These are phyloP conservation scores for Penicillium brasilianum DNA, from an alignment of 2,329 filamentous ascomycete species.

Conservation along the genomic window DNA sequence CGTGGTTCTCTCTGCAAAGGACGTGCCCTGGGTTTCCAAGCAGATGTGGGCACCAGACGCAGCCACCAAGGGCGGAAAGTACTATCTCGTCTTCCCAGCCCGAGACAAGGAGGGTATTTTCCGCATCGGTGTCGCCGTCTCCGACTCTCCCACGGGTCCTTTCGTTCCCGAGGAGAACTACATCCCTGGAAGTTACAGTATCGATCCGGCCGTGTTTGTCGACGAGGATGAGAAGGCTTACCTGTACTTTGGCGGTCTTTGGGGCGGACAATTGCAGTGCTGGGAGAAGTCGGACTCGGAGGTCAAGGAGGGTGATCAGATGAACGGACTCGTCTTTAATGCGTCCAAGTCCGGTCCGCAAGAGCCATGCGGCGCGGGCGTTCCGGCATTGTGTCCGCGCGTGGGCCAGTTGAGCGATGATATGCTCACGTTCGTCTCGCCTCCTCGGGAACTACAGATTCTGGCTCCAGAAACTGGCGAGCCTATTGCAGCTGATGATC, in stretches of 20 bases:
- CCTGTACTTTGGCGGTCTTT: slow-evolving; percentile 78
- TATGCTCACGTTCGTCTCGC: slow-evolving; percentile 66
- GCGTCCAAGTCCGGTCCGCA: slow-evolving; percentile 59
- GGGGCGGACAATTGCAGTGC: slow-evolving; percentile 81
- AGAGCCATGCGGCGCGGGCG: slow-evolving; percentile 64
- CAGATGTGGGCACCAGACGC: slow-evolving; percentile 84
- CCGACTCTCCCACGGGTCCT: slow-evolving; percentile 69
- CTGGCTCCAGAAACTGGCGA: slow-evolving; percentile 64
- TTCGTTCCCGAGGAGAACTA: slow-evolving; percentile 68
- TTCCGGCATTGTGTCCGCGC: slow-evolving; percentile 66
- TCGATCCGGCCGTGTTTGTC: slow-evolving; percentile 77
- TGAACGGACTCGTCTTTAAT: slow-evolving; percentile 58
- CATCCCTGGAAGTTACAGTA: slow-evolving; percentile 73
- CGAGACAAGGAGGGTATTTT: slow-evolving; percentile 72
- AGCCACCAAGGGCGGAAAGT: slow-evolving; percentile 69
- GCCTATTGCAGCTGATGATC: slow-evolving; percentile 68
- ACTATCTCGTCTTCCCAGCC: slow-evolving; percentile 79
- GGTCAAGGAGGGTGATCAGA: slow-evolving; percentile 50
- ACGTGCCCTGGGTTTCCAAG: slow-evolving; percentile 77
- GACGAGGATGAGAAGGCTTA: slow-evolving; percentile 70
- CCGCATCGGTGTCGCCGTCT: slow-evolving; percentile 73
- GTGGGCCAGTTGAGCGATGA: slow-evolving; percentile 67
- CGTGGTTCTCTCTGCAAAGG: slow-evolving; percentile 66
- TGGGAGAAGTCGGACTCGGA: slow-evolving; percentile 52
- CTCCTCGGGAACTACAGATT: slow-evolving; percentile 66